Evolutionary conservation across 805 yeast species (phyloP).

Genomic region (Kluyveromyces nonfermentans): DNA sequence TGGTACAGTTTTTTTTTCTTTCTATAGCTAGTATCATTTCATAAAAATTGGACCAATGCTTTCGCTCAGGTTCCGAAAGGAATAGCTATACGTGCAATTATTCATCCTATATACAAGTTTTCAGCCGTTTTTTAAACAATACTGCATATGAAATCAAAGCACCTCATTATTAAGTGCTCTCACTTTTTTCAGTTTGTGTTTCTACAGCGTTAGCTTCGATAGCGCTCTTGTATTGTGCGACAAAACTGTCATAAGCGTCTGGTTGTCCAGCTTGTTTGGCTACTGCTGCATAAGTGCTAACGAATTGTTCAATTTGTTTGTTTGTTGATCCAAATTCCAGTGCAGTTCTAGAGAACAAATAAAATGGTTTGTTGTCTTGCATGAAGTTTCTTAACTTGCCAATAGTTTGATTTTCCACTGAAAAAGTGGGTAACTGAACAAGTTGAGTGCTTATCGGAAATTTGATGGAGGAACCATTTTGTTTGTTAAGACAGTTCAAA

Average conservation of each 20-base stretch:
- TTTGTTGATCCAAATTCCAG: slow-evolving; percentile 9
- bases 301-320: slow-evolving; percentile 8
- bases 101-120: not conserved
- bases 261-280: slow-evolving; percentile 4
- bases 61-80: not conserved
- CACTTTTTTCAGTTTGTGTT: not conserved
- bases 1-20: not conserved
- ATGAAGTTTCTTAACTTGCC: slow-evolving; percentile 10
- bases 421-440: slow-evolving; percentile 8
- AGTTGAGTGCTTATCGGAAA: slow-evolving; percentile 4
- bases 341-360: slow-evolving; percentile 17
- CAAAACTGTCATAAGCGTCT: slow-evolving; percentile 8
- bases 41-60: not conserved
- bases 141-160: not conserved
- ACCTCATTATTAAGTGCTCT: not conserved
- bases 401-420: slow-evolving; percentile 1
- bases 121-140: not conserved
- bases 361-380: slow-evolving; percentile 12
- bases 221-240: not conserved
- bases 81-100: not conserved
- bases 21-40: not conserved
- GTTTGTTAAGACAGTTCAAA: slow-evolving; percentile 12
- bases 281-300: slow-evolving; percentile 7
- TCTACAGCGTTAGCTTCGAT: not conserved
- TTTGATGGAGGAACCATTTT: slow-evolving; percentile 7